Evolutionary conservation across 345 rosid species (phyloP).

Genomic region (Salix suchowensis): DNA sequence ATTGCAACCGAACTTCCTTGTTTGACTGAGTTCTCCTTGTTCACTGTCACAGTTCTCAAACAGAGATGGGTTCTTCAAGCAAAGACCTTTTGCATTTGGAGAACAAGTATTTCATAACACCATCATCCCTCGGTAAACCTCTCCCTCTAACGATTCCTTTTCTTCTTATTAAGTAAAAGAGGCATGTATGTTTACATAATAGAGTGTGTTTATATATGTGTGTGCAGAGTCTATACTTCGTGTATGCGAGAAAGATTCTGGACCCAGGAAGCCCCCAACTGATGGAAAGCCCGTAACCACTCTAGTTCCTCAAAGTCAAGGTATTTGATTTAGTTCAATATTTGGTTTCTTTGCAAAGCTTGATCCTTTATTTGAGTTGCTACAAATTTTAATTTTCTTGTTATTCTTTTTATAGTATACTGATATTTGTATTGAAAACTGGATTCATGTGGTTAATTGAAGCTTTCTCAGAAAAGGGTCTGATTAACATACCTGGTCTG

Average conservation of each 20-base stretch:
- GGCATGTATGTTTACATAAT: neutral
- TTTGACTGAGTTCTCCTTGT: neutral
- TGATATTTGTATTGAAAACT: neutral
- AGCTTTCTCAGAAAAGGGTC: neutral
- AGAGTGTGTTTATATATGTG: neutral
- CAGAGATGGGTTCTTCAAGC: constrained; percentile 32
- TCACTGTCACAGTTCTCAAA: neutral
- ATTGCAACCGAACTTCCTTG: neutral
- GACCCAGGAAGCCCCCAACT: constrained; percentile 15
- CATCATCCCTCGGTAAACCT: constrained; percentile 27
- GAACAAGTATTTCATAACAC: constrained; percentile 21
- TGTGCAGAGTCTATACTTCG: constrained; percentile 45
- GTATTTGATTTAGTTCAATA: constrained; percentile 14
- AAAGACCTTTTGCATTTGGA: constrained; percentile 44
- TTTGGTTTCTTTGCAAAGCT: neutral
- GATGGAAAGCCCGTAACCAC: constrained; percentile 35
- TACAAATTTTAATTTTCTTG: neutral
- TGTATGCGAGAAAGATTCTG: constrained; percentile 23
- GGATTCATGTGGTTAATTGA: neutral
- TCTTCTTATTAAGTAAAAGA: neutral
- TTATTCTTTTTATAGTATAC: neutral
- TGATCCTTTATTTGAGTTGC: neutral
- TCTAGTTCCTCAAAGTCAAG: constrained; percentile 55
- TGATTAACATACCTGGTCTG: neutral
- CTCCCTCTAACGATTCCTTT: neutral